Evolutionary conservation across 2,329 filamentous ascomycete genomes (phyloP).

Genomic region (Helotiales sp.): DNA sequence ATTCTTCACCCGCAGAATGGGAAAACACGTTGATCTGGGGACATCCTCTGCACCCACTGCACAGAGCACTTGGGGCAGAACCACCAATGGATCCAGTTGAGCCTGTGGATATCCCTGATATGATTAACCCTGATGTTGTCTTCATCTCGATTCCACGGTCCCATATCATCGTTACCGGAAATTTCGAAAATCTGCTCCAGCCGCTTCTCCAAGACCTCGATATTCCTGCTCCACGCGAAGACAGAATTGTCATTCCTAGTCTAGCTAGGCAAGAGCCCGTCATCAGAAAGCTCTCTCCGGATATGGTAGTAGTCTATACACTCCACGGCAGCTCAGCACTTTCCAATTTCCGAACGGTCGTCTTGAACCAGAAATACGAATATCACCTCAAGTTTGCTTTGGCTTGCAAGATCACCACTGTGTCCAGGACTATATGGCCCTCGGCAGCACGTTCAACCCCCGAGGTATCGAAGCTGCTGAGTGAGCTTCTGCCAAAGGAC

Average conservation of each 20-base stretch:
- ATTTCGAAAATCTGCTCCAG: background rate
- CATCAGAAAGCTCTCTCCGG: background rate
- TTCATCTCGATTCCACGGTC: background rate
- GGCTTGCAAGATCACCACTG: background rate
- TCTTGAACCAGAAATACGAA: background rate
- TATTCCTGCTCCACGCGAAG: background rate
- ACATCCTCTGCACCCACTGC: background rate
- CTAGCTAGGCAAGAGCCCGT: background rate
- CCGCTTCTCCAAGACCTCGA: background rate
- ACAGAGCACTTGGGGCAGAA: background rate
- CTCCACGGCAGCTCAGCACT: background rate
- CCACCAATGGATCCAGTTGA: background rate
- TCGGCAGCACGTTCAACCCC: background rate
- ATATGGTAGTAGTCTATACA: background rate
- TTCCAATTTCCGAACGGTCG: background rate
- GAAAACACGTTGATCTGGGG: background rate
- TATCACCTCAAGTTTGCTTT: background rate
- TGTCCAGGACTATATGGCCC: background rate
- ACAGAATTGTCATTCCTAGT: background rate
- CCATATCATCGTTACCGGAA: background rate
- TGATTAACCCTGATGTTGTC: constrained; percentile 1
- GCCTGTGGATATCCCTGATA: background rate
- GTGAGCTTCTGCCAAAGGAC: background rate
- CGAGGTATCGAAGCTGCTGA: background rate
- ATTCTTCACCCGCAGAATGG: background rate